Evolutionary conservation across 371 early-diverging fungal species (phyloP).

Genomic region (Mortierella sp.): DNA sequence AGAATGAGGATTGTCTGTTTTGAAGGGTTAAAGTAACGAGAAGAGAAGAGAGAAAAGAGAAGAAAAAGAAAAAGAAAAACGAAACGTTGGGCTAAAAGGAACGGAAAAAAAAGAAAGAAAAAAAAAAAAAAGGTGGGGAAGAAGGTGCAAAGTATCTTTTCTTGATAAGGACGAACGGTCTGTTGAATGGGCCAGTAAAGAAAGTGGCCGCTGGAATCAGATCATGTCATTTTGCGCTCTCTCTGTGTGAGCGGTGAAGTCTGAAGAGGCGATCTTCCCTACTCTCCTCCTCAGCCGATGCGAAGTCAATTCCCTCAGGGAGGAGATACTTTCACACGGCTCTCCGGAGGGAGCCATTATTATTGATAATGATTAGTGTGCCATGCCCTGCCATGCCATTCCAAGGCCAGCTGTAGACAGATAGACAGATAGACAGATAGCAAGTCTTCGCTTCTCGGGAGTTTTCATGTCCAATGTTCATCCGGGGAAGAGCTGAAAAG

Average conservation of each 20-base stretch:
- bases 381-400: neutral
- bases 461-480: neutral
- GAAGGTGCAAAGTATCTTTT: neutral
- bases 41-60: neutral
- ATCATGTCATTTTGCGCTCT: neutral
- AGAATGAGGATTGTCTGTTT: neutral
- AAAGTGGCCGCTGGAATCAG: conserved; percentile 3
- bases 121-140: conserved; percentile 7
- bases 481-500: neutral
- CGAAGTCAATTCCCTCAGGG: neutral
- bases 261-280: neutral
- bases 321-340: conserved; percentile 8
- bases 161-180: neutral
- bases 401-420: neutral
- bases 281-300: conserved; percentile 1
- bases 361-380: neutral
- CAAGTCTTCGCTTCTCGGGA: neutral
- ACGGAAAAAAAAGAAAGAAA: neutral
- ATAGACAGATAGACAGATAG: neutral
- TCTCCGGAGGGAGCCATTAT: neutral
- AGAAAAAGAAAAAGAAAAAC: conserved; percentile 7
- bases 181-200: neutral
- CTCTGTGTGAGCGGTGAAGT: neutral
- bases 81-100: neutral
- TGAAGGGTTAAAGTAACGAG: neutral